Conservation (phyloP, 169 alveolate genomes). For the Cryptosporidium muris region DNA sequence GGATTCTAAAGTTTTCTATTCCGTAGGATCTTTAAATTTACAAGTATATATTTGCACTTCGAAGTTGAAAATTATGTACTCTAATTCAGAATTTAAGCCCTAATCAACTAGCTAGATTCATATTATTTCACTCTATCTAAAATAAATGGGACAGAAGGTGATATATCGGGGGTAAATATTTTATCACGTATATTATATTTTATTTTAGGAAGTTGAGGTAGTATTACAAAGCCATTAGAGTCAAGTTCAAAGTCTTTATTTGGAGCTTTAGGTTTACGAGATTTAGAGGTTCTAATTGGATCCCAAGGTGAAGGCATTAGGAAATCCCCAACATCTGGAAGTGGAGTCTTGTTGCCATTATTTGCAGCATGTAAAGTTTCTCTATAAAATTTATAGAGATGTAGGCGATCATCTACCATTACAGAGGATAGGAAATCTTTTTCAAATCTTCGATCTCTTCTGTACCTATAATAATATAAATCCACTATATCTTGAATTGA, state of each 20-base stretch:
- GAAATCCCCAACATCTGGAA: conserved; percentile 42
- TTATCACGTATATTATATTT: not conserved
- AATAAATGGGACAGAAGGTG: no score
- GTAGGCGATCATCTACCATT: conserved; percentile 42
- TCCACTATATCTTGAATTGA: conserved; percentile 54
- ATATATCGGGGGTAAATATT: no score
- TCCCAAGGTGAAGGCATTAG: conserved; percentile 57
- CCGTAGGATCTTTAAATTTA: no score
- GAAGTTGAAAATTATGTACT: no score
- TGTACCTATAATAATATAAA: conserved; percentile 45
- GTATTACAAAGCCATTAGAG: conserved; percentile 38
- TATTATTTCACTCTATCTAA: no score
- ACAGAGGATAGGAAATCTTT: conserved; percentile 37
- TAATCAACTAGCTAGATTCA: no score
- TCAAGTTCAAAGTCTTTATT: conserved; percentile 19
- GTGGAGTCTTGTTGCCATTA: conserved; percentile 59
- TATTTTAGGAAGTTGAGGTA: conserved; percentile 13
- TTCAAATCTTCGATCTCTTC: conserved; percentile 66
- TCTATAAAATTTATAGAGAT: conserved; percentile 54
- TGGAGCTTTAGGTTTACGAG: not conserved
- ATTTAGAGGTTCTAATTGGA: conserved; percentile 1
- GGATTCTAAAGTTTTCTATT: no score
- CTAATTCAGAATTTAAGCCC: no score
- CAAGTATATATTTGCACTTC: no score
- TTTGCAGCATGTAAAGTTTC: conserved; percentile 67